Evolutionary conservation across 169 alveolate genomes (phyloP).

Genomic region (Plasmodium billcollinsi): DNA sequence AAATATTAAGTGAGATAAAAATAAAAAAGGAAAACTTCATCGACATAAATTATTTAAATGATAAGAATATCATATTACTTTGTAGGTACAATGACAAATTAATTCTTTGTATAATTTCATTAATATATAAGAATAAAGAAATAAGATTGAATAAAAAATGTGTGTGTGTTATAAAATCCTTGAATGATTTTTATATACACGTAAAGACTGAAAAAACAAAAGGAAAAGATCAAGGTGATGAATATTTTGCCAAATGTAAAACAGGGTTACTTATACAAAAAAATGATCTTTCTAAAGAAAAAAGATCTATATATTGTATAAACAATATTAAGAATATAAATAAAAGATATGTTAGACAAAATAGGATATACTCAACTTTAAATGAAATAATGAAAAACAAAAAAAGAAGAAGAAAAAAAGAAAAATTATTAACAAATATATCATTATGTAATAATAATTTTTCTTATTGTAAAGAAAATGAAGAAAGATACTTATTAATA

Average conservation of each 20-base stretch:
- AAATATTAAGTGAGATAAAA: constrained; percentile 40
- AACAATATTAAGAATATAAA: neutral
- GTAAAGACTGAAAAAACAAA: neutral
- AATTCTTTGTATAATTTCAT: constrained; percentile 17
- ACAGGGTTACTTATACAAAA: neutral
- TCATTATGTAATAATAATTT: too few relatives aligned
- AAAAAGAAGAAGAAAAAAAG: neutral
- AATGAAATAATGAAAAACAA: constrained; percentile 1
- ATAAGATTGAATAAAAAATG: constrained; percentile 2
- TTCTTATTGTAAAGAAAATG: too few relatives aligned
- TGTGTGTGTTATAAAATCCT: constrained; percentile 3
- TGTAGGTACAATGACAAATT: constrained; percentile 30
- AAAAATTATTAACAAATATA: neutral
- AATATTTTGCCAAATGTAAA: neutral
- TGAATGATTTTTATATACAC: constrained; percentile 1
- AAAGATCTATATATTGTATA: neutral
- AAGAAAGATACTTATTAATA: too few relatives aligned
- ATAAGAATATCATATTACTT: constrained; percentile 25
- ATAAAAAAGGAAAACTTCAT: constrained; percentile 29
- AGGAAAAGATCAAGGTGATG: neutral
- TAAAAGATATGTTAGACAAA: neutral
- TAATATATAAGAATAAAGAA: constrained; percentile 9
- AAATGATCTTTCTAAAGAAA: neutral
- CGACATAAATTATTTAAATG: constrained; percentile 41
- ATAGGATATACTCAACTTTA: neutral